Conservation (phyloP, 2,329 filamentous ascomycete species). For the Phaeoacremonium minimum region DNA sequence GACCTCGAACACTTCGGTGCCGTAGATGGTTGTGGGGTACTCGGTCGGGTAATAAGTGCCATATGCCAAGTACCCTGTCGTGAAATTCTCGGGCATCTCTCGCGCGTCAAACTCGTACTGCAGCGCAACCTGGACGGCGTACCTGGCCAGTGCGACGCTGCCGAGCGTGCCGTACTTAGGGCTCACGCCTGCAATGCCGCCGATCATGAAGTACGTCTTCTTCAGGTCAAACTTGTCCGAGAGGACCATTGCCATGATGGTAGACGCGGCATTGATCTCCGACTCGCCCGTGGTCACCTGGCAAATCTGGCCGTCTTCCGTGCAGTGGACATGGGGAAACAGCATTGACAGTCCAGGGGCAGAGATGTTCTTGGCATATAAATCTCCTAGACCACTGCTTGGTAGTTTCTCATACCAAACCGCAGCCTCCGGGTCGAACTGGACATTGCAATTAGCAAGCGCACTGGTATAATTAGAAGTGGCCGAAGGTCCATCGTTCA, state of each 20-base stretch:
- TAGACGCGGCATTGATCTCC: slow-evolving; percentile 72
- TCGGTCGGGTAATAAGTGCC: slow-evolving; percentile 49
- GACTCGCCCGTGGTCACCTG: slow-evolving; percentile 65
- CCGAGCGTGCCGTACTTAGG: slow-evolving; percentile 63
- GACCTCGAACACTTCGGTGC: slow-evolving; percentile 67
- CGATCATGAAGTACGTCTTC: slow-evolving; percentile 66
- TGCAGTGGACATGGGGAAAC: slow-evolving; percentile 63
- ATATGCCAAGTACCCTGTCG: slow-evolving; percentile 65
- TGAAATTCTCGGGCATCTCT: slow-evolving; percentile 61
- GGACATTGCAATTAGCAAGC: slow-evolving; percentile 1
- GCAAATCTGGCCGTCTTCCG: slow-evolving; percentile 55
- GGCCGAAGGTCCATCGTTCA: not conserved
- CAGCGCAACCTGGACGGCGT: slow-evolving; percentile 68
- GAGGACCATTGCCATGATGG: slow-evolving; percentile 59
- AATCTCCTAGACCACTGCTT: slow-evolving; percentile 41
- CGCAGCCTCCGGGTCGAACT: slow-evolving; percentile 60
- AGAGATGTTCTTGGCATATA: slow-evolving; percentile 53
- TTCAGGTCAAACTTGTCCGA: slow-evolving; percentile 60
- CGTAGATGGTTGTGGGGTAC: slow-evolving; percentile 58
- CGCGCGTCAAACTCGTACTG: slow-evolving; percentile 73
- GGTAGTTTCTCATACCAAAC: slow-evolving; percentile 55
- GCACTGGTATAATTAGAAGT: not conserved
- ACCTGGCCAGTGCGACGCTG: slow-evolving; percentile 64
- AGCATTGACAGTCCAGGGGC: slow-evolving; percentile 61
- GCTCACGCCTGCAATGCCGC: slow-evolving; percentile 71